Conservation (phyloP, 495 filamentous ascomycete species). For the Lindgomyces ingoldianus region DNA sequence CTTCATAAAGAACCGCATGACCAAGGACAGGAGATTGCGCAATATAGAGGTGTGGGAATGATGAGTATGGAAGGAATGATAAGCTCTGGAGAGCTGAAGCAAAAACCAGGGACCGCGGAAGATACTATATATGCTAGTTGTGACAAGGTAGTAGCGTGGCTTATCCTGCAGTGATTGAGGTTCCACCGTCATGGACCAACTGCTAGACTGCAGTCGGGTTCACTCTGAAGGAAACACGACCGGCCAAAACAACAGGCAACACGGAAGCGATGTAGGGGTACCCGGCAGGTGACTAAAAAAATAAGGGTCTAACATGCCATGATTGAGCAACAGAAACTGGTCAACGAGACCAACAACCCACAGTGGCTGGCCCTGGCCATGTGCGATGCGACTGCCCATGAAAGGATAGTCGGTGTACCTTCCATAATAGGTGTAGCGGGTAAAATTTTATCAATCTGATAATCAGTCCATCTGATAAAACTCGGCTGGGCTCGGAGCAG, state of each 20-base stretch:
- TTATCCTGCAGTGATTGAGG: background rate
- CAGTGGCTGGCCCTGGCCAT: background rate
- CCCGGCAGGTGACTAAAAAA: background rate
- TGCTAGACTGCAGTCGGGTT: background rate
- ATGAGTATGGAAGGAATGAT: background rate
- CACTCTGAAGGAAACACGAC: no score
- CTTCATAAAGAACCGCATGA: slow-evolving; percentile 3
- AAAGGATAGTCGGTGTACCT: background rate
- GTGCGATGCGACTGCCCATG: background rate
- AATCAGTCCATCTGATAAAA: slow-evolving; percentile 7
- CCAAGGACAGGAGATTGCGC: background rate
- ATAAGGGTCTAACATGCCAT: background rate
- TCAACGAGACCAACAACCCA: background rate
- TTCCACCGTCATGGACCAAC: background rate
- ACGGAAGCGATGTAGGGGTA: background rate
- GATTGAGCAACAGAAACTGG: background rate
- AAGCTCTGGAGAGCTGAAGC: background rate
- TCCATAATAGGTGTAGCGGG: background rate
- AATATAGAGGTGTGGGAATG: no score
- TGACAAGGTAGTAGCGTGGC: background rate
- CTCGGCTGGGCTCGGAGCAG: background rate
- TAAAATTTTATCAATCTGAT: slow-evolving; percentile 17
- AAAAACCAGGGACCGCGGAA: background rate
- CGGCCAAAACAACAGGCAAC: background rate
- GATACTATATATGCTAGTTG: background rate